Evolutionary conservation across 257 asterid genomes (phyloP), one percentile per base, ranked within the genome.

Genomic region (Solanum bukasovii): DNA sequence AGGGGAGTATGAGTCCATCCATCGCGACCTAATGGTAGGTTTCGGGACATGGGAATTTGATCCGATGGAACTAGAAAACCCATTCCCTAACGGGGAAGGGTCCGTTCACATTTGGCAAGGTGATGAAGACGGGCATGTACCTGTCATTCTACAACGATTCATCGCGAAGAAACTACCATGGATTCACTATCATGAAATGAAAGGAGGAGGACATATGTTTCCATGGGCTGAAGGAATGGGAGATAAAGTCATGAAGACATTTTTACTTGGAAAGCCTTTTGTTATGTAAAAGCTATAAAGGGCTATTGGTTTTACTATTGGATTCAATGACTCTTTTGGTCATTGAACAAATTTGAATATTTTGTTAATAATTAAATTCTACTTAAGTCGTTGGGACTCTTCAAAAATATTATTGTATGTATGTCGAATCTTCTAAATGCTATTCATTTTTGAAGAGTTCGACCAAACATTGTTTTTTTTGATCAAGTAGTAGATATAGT

Each of bases 91-190:
- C 14, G 75, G 94, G 21, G 95, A 90, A 89, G 97, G 93, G 7
- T 87, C 93, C 2, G 96, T 95, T 42, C 98, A 96, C 91, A 89
- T 96, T 33, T 96, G 98, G 98, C 97, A 93, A 35, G 99, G 98
- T 49, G 99, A 96, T 23, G 96, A 94, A 0, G 99, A 96, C 84
- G 12, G 14, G 29, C 88, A 95, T 13, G 98, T 93, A 82, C 98
- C 98, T 0, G 96, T 87, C 65, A 71, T 91, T 61, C 87, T 92
- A 74, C 99, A 96, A 91, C 94, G 96, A 27, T 93, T 92, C 91
- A 88, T 95, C 40, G 93, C 92, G 40, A 86, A 87, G 52, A 84
- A 86, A 89, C 94, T 95, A 40, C 99, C 98, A 0, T 95, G 99
- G 98, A 87, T 95, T 87, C 93, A 92, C 29, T 96, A 95, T 89